Evolutionary conservation across 2,329 filamentous ascomycete species (phyloP).

Genomic region (Fusarium drepaniforme): DNA sequence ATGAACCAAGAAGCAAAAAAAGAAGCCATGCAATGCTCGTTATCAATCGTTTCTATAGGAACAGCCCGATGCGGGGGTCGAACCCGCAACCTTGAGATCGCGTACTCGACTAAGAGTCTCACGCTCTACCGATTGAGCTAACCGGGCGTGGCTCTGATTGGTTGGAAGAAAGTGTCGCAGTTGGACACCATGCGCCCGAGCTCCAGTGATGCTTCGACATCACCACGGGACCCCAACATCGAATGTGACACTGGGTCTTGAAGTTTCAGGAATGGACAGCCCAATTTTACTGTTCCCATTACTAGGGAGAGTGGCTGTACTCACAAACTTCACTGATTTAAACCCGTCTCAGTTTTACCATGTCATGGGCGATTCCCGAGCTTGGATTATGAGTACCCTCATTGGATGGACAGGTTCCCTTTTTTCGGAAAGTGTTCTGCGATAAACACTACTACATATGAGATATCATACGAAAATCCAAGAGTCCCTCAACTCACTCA

Average conservation of each 20-base stretch:
- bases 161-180: not conserved
- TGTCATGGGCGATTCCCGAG: too few relatives aligned
- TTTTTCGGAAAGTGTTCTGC: not conserved
- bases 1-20: not conserved
- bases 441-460: not conserved
- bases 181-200: not conserved
- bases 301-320: too few relatives aligned
- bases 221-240: not conserved
- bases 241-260: not conserved
- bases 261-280: not conserved
- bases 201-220: not conserved
- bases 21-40: not conserved
- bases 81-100: slow-evolving; percentile 69
- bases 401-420: too few relatives aligned
- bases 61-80: slow-evolving; percentile 60
- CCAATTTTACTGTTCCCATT: too few relatives aligned
- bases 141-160: slow-evolving; percentile 35
- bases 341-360: too few relatives aligned
- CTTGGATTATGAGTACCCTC: too few relatives aligned
- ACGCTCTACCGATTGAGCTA: slow-evolving; percentile 67
- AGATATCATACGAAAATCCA: not conserved
- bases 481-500: too few relatives aligned
- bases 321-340: not conserved
- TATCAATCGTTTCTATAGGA: slow-evolving; percentile 45
- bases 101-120: slow-evolving; percentile 66